These are phyloP conservation scores for Mycena filopes DNA, from an alignment of 768 basidiomycete genomes.

Conservation along the genomic window DNA sequence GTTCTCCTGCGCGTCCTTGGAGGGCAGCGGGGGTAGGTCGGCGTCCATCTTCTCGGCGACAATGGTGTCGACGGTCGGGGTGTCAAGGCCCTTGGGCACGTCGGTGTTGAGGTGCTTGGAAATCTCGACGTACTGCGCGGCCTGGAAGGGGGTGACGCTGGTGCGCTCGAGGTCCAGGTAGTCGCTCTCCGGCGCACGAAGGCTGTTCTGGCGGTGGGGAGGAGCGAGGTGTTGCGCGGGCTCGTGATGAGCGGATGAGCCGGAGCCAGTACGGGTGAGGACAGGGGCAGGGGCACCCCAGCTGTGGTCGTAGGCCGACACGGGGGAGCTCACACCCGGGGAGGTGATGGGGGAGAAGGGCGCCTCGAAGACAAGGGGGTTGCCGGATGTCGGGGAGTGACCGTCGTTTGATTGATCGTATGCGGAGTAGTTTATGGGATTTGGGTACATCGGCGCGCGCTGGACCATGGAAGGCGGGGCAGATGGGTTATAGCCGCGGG, in stretches of 20 bases:
- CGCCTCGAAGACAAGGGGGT: constrained; percentile 52
- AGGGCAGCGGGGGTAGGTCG: constrained; percentile 29
- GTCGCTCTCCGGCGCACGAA: constrained; percentile 44
- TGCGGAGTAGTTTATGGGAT: constrained; percentile 44
- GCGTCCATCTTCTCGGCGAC: constrained; percentile 27
- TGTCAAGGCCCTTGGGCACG: constrained; percentile 47
- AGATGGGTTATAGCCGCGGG: constrained; percentile 60
- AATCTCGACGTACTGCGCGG: constrained; percentile 79
- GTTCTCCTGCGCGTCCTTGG: constrained; percentile 13
- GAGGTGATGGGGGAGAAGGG: constrained; percentile 49
- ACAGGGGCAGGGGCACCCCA: constrained; percentile 18
- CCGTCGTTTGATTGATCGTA: constrained; percentile 34
- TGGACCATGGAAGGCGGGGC: constrained; percentile 73
- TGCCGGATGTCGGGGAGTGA: constrained; percentile 42
- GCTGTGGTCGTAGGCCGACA: constrained; percentile 35
- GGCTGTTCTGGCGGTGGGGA: constrained; percentile 34
- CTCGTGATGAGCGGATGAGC: constrained; percentile 10
- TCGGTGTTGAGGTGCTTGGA: constrained; percentile 62
- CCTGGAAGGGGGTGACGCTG: constrained; percentile 81
- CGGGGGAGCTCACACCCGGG: constrained; percentile 36
- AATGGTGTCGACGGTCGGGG: constrained; percentile 43
- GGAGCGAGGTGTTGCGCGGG: constrained; percentile 24
- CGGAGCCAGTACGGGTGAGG: constrained; percentile 25
- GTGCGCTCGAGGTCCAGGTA: constrained; percentile 75
- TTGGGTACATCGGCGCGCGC: constrained; percentile 52